Base-by-base conservation (phyloP, 306 rosid genomes). In the Vigna trinervia region DNA sequence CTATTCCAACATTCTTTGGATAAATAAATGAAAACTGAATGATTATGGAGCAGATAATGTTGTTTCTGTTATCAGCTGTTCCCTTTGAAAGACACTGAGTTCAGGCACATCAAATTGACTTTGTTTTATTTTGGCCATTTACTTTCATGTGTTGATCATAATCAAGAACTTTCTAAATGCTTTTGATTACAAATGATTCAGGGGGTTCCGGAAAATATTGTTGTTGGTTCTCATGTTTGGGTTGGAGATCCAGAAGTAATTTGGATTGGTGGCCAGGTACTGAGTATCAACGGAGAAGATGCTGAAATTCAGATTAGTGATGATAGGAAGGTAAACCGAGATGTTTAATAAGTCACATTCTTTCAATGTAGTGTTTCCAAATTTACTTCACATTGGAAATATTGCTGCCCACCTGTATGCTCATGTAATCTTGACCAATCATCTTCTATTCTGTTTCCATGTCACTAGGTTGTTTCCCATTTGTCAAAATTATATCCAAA, bases 181-280 rank as follows among this genome's bases (percentile, higher is more conserved):
- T 58, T 53, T 39, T 71, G 12, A 38, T 78, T 83, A 12, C 50
- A 70, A 71, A 32, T 85, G 69, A 48, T 85, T 81, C 97, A 92
- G 97, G 93, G 89, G 66, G 59, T 85, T 54, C 80, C 87, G 6
- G 88, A 83, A 77, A 95, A 87, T 77, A 85, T 95, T 70, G 84
- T 86, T 79, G 92, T 88, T 59, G 97, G 96, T 70, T 89, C 98
- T 86, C 92, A 86, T 6, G 73, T 92, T 68, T 92, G 97, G 97
- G 90, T 90, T 81, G 96, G 83, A 76, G 89, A 92, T 75, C 78
- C 88, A 74, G 94, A 89, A 23, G 58, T 85, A 69, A 89, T 89
- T 75, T 95, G 98, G 98, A 74, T 81, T 84, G 97, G 88, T 78
- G 98, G 98, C 67, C 70, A 81, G 78, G 93, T 92, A 52, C 23